These are phyloP conservation scores for Phylloporus sp. DNA, from an alignment of 768 basidiomycete species.

Conservation along the genomic window DNA sequence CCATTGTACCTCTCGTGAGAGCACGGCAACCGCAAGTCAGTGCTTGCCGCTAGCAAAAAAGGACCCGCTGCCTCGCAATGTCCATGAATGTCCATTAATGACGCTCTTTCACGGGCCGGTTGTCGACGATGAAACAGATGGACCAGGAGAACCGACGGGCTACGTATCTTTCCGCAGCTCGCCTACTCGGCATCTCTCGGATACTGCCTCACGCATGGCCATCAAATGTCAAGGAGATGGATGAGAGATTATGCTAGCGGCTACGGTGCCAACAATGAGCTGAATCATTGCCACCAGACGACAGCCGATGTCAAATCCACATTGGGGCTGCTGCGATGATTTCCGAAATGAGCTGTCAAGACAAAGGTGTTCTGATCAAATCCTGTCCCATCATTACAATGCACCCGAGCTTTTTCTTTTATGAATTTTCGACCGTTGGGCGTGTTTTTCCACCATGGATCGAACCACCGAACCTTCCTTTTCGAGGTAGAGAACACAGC, in stretches of 20 bases:
- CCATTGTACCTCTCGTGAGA: conserved; percentile 4
- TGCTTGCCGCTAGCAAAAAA: background rate
- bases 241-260: conserved; percentile 5
- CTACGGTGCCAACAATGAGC: conserved; percentile 25
- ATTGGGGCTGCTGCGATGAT: conserved; percentile 7
- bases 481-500: conserved; percentile 16
- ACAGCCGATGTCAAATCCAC: conserved; percentile 24
- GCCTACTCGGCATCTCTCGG: conserved; percentile 17
- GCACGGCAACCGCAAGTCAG: background rate
- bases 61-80: background rate
- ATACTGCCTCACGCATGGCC: conserved; percentile 21
- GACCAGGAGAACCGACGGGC: background rate
- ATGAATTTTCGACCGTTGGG: too few species aligned
- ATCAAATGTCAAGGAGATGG: conserved; percentile 23
- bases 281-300: conserved; percentile 11
- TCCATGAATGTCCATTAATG: background rate
- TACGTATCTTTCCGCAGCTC: conserved; percentile 17
- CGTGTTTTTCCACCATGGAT: background rate
- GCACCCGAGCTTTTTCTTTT: too few species aligned
- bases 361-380: background rate
- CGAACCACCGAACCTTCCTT: conserved; percentile 31
- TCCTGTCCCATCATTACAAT: too few species aligned
- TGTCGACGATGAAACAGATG: conserved; percentile 27
- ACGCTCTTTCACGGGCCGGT: background rate
- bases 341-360: conserved; percentile 26